phyloP scores from a whole-genome alignment of 352 stramenopile species.

The Pythium scleroteichum region DNA sequence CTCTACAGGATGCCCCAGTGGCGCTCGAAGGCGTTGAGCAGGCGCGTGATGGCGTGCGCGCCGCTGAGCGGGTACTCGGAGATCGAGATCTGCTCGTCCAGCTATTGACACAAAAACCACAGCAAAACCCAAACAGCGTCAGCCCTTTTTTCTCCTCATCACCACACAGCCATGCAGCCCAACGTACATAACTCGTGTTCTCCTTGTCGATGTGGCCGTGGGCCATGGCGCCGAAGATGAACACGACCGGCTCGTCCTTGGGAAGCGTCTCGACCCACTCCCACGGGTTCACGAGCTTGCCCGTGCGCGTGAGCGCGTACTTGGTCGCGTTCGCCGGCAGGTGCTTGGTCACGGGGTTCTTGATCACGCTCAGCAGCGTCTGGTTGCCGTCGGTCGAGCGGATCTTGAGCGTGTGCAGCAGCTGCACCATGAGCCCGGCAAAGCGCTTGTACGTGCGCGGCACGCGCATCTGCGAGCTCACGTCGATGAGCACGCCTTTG shows the following conservation, averaged over 20 bases:
- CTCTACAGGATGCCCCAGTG: slow-evolving; percentile 98
- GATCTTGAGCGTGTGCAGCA: slow-evolving; percentile 99
- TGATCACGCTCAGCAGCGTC: slow-evolving; percentile 99
- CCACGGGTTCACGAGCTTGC: slow-evolving; percentile 94
- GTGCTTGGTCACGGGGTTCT: slow-evolving; percentile 98
- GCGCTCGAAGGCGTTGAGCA: slow-evolving; percentile 97
- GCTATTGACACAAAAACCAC: slow-evolving; percentile 14
- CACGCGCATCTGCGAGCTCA: slow-evolving; percentile 98
- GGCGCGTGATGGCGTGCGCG: slow-evolving; percentile 94
- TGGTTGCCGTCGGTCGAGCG: slow-evolving; percentile 95
- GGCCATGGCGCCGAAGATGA: slow-evolving; percentile 98
- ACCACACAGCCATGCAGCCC: no score
- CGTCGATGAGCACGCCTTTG: slow-evolving; percentile 98
- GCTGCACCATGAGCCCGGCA: slow-evolving; percentile 97
- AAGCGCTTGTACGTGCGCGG: slow-evolving; percentile 99
- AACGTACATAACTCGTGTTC: slow-evolving; percentile 95
- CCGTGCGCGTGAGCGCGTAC: slow-evolving; percentile 94
- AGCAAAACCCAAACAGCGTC: slow-evolving; percentile 11
- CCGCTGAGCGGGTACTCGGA: slow-evolving; percentile 98
- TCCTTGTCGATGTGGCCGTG: slow-evolving; percentile 96
- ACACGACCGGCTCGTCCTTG: slow-evolving; percentile 93
- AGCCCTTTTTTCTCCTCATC: no score
- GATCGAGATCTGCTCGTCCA: slow-evolving; percentile 97
- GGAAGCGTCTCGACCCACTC: slow-evolving; percentile 93
- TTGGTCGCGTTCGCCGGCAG: slow-evolving; percentile 95